Percentiles rank a stretch among this genome's conserved stretches.
Evolutionary conservation across 148 eudicot genomes (phyloP).

Genomic region (Arctostaphylos glauca): DNA sequence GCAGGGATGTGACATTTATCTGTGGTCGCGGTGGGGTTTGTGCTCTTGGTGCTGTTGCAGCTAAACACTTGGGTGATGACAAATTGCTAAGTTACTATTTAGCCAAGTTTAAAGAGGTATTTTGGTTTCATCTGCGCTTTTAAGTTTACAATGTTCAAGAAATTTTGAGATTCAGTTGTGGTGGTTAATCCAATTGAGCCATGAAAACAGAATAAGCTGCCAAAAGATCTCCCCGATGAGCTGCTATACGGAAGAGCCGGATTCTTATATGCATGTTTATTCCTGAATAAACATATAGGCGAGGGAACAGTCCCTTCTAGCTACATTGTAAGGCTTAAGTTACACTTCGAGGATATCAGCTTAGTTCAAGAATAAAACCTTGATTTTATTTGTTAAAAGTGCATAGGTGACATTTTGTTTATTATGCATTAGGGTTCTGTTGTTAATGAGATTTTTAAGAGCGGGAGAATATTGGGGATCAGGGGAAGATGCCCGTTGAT

Average conservation of each 20-base stretch:
- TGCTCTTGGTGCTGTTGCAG: slow-evolving; percentile 70
- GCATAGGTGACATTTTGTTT: neutral
- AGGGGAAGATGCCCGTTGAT: slow-evolving; percentile 49
- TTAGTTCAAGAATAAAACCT: neutral
- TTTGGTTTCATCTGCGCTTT: neutral
- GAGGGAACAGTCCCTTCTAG: slow-evolving; percentile 41
- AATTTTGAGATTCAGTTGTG: slow-evolving; percentile 1
- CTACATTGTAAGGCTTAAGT: slow-evolving; percentile 30
- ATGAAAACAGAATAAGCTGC: slow-evolving; percentile 32
- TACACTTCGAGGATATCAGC: neutral
- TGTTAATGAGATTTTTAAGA: slow-evolving; percentile 36
- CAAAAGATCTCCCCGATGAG: slow-evolving; percentile 47
- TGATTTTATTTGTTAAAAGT: neutral
- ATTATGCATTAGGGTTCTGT: slow-evolving; percentile 30
- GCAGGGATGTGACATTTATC: slow-evolving; percentile 60
- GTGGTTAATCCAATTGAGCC: neutral
- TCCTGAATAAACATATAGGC: slow-evolving; percentile 51
- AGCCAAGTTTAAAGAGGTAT: slow-evolving; percentile 55
- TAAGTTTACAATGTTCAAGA: neutral
- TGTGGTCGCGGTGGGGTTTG: slow-evolving; percentile 64
- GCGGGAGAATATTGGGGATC: slow-evolving; percentile 42
- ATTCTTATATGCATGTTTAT: slow-evolving; percentile 59
- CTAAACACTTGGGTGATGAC: slow-evolving; percentile 45
- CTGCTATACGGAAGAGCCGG: slow-evolving; percentile 63
- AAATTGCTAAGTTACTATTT: slow-evolving; percentile 38